phyloP scores from a whole-genome alignment of 169 alveolate genomes.

The Eimeria maxima region DNA sequence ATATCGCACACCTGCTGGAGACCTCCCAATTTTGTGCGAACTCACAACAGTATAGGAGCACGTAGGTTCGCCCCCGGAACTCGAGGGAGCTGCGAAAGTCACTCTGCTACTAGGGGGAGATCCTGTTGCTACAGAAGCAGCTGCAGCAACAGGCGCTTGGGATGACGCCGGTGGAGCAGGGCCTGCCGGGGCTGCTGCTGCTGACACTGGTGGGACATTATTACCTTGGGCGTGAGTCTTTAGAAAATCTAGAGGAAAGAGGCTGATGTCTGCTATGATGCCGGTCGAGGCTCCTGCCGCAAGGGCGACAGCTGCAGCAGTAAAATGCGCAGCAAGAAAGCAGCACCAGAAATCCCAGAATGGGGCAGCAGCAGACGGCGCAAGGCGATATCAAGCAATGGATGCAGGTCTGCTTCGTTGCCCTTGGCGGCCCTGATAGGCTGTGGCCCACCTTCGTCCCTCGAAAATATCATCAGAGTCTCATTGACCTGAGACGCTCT shows the following conservation, averaged over 20 bases:
- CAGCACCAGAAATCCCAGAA: neutral
- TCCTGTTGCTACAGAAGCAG: neutral
- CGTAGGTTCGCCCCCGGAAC: too few relatives aligned
- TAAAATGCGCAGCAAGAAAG: neutral
- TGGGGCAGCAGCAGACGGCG: neutral
- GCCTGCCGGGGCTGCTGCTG: constrained; percentile 8
- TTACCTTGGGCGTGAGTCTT: constrained; percentile 68
- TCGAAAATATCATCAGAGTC: constrained; percentile 15
- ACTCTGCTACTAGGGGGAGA: neutral
- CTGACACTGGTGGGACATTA: neutral
- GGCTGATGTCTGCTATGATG: constrained; percentile 32
- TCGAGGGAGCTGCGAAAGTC: neutral
- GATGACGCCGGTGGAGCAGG: constrained; percentile 2
- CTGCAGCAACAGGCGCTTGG: neutral
- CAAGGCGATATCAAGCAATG: neutral
- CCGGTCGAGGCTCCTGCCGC: constrained; percentile 81
- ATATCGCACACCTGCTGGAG: neutral
- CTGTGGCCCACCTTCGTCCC: constrained; percentile 42
- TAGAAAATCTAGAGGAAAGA: constrained; percentile 57
- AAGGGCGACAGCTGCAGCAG: constrained; percentile 74
- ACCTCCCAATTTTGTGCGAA: neutral
- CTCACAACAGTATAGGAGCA: neutral
- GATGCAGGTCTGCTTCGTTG: neutral
- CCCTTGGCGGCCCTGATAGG: neutral
- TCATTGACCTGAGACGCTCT: neutral